Evolutionary conservation across 192 early-diverging fungal species (phyloP).

Genomic region (Coemansia sp.): DNA sequence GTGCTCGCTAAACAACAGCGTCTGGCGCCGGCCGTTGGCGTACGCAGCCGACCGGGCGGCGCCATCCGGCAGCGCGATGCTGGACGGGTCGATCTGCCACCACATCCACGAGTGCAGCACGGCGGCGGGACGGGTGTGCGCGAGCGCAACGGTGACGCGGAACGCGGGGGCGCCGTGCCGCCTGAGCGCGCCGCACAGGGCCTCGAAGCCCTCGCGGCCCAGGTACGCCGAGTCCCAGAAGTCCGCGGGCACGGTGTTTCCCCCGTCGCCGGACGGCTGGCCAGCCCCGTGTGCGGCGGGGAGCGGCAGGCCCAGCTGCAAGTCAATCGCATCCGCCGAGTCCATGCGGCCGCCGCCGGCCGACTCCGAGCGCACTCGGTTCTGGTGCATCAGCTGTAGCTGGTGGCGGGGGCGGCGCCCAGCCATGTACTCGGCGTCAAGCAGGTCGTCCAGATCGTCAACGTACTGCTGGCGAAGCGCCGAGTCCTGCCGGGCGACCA

Average conservation of each 20-base stretch:
- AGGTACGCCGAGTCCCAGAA: conserved; percentile 53
- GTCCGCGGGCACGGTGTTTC: conserved; percentile 5
- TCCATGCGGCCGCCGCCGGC: neutral
- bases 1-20: conserved; percentile 21
- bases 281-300: neutral
- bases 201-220: conserved; percentile 34
- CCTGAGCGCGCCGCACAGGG: conserved; percentile 16
- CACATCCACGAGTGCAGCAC: conserved; percentile 51
- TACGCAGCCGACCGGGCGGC: conserved; percentile 8
- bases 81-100: conserved; percentile 47
- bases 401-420: neutral
- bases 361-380: neutral
- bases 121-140: conserved; percentile 13
- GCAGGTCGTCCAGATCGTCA: conserved; percentile 32
- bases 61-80: conserved; percentile 4
- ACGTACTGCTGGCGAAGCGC: conserved; percentile 38
- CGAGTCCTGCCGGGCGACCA: conserved; percentile 27
- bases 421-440: conserved; percentile 32
- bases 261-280: neutral
- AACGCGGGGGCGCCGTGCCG: conserved; percentile 24
- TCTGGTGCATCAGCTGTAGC: neutral
- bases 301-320: neutral
- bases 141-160: conserved; percentile 11
- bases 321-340: neutral
- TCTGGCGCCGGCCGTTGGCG: neutral